These are phyloP conservation scores for Dipteronia dyeriana DNA, from an alignment of 345 rosid species.

Conservation along the genomic window DNA sequence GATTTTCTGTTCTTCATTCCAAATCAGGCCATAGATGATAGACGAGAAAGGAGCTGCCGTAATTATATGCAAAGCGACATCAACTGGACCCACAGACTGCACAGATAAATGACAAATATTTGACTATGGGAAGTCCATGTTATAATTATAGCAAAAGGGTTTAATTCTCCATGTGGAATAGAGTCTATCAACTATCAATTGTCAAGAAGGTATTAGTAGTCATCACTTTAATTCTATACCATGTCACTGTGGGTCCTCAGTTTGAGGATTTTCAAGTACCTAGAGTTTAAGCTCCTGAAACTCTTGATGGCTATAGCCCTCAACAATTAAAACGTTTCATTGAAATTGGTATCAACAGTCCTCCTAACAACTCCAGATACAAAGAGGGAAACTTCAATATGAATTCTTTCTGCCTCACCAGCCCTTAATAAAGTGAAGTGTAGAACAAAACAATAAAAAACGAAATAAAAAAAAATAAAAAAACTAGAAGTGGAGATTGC, in stretches of 20 bases:
- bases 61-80: neutral
- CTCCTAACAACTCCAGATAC: neutral
- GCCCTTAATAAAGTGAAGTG: neutral
- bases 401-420: neutral
- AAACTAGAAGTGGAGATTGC: neutral
- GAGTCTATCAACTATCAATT: neutral
- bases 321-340: neutral
- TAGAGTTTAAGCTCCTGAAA: neutral
- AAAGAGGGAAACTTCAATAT: neutral
- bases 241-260: neutral
- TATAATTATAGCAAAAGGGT: neutral
- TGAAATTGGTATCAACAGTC: neutral
- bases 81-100: neutral
- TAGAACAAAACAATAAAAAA: neutral
- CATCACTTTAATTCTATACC: neutral
- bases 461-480: no score
- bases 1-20: neutral
- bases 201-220: neutral
- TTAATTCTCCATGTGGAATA: neutral
- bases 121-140: neutral
- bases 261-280: neutral
- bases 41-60: neutral
- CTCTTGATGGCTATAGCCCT: neutral
- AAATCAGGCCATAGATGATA: neutral
- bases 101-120: neutral